phyloP scores from a whole-genome alignment of 140 eudicot species.

The Cichorium intybus region DNA sequence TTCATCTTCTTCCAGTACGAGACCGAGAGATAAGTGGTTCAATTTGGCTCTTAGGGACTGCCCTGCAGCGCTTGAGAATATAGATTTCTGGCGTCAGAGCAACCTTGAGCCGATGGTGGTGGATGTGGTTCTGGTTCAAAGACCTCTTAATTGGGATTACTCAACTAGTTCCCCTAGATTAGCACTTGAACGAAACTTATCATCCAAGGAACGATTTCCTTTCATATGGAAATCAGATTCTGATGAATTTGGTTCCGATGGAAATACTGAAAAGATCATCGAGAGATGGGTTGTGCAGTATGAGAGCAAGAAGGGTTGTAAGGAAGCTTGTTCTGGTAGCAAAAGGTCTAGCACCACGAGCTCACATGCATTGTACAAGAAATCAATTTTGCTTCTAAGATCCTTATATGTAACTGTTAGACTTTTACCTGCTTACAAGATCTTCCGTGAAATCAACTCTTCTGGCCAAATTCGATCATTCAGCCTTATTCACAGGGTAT shows the following conservation, averaged over 20 bases:
- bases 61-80: constrained; percentile 83
- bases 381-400: constrained; percentile 67
- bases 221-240: constrained; percentile 46
- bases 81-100: constrained; percentile 80
- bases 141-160: constrained; percentile 48
- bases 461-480: constrained; percentile 60
- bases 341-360: constrained; percentile 55
- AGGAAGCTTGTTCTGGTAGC: constrained; percentile 34
- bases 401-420: constrained; percentile 76
- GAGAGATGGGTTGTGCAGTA: constrained; percentile 90
- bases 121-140: constrained; percentile 71
- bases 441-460: constrained; percentile 68
- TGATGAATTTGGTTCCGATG: constrained; percentile 56
- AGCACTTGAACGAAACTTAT: constrained; percentile 28
- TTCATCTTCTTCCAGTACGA: constrained; percentile 61
- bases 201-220: constrained; percentile 45
- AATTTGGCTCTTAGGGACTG: constrained; percentile 79
- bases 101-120: constrained; percentile 87
- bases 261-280: constrained; percentile 51
- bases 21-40: constrained; percentile 87
- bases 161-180: constrained; percentile 40
- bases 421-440: constrained; percentile 84
- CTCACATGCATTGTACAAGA: constrained; percentile 63
- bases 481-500: constrained; percentile 59
- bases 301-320: constrained; percentile 56